Evolutionary conservation across 495 filamentous ascomycete species (phyloP).

Genomic region (Xylaria grammica): DNA sequence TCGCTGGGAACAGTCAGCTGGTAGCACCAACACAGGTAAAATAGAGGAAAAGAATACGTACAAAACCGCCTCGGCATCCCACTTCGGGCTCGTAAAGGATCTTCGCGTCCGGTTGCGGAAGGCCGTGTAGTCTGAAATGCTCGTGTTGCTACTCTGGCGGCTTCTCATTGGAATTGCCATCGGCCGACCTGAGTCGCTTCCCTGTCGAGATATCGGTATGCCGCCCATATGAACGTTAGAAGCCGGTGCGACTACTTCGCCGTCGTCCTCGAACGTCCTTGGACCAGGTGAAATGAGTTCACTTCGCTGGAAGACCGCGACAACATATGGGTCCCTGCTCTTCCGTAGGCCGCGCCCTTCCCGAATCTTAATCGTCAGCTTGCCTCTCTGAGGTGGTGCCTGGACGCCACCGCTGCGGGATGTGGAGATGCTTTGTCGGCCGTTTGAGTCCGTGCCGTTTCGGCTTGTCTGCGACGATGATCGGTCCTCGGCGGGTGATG

Average conservation of each 20-base stretch:
- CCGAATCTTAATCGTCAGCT: constrained; percentile 84
- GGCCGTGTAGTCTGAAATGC: constrained; percentile 70
- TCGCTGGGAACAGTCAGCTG: constrained; percentile 67
- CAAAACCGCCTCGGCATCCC: constrained; percentile 96
- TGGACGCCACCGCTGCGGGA: constrained; percentile 52
- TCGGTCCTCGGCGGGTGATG: constrained; percentile 46
- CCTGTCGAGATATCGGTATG: constrained; percentile 67
- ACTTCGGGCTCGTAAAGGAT: constrained; percentile 85
- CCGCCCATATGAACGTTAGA: constrained; percentile 51
- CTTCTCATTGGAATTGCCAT: constrained; percentile 97
- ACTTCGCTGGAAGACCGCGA: constrained; percentile 95
- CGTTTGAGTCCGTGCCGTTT: constrained; percentile 46
- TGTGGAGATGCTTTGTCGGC: constrained; percentile 47
- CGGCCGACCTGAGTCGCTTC: constrained; percentile 76
- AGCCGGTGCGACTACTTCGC: constrained; percentile 46
- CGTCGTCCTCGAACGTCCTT: constrained; percentile 58
- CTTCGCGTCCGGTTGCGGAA: constrained; percentile 63
- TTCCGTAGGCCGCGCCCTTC: constrained; percentile 82
- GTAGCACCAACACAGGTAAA: background rate
- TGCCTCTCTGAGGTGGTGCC: constrained; percentile 81
- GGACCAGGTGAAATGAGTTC: constrained; percentile 93
- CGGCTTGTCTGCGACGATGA: constrained; percentile 44
- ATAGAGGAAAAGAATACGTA: constrained; percentile 54
- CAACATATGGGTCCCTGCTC: constrained; percentile 89
- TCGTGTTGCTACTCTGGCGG: constrained; percentile 92